Base-by-base conservation (phyloP, 2,329 filamentous ascomycete genomes). In the Byssothecium circinans region DNA sequence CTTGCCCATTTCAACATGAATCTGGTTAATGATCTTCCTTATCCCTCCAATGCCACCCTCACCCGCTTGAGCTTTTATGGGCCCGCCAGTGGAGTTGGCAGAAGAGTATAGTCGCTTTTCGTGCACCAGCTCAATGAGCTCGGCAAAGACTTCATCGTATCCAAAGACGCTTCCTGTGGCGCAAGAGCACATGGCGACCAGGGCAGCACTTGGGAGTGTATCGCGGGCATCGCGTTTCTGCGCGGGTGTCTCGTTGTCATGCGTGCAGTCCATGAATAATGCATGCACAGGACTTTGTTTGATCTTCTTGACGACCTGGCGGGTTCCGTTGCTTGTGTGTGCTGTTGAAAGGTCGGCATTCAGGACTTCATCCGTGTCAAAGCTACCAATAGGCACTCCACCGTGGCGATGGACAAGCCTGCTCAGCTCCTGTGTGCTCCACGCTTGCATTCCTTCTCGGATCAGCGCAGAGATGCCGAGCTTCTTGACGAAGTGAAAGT, bases 221-320 rank as follows among this genome's bases (percentile, higher is more conserved):
- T 99, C 95, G 50, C 91, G 84, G 42, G 91, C 91, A 68, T 96
- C 91, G 33, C 95, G 83, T 72, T 96, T 96, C 72, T 99, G 92
- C 1, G 92, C 89, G 0, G 94, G 94, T 2, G 90, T 88, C 74
- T 99, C 92, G 61, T 99, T 99, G 74, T 99, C 94, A 70, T 99
- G 94, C 0, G 95, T 99, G 72, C 95, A 99, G 69, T 99, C 95
- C 91, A 97, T 97, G 73, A 99, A 96, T 1, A 99, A 77, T 1
- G 92, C 94, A 57, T 96, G 91, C 0, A 97, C 87, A 3, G 91
- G 89, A 3, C 85, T 88, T n/a, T 88, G 86, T 57, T 89, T 89
- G 70, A 99, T 91, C 52, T 81, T 86, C 56, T 86, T 87, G 56
- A 96, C 80, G 15, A 88, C 81, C 60, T 92, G 87, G 29, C 78